Evolutionary conservation across 139 green algal species (phyloP).

Genomic region (Haematococcus lacustris): DNA sequence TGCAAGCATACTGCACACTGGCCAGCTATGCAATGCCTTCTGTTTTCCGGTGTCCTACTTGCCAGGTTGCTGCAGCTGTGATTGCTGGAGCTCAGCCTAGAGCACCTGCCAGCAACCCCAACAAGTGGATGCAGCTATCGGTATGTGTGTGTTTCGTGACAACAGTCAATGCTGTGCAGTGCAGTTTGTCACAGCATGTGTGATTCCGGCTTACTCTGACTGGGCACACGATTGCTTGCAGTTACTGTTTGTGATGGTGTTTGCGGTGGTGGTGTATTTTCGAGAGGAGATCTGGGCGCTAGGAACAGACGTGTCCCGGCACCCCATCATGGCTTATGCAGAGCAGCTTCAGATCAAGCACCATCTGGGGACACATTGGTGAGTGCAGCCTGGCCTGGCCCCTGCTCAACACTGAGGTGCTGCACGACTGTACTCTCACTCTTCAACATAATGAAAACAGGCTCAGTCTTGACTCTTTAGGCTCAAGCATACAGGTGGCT

Average conservation of each 20-base stretch:
- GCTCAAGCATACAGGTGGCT: no score
- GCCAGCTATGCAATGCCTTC: no score
- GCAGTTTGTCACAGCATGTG: background rate
- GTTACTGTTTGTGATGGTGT: constrained; percentile 1
- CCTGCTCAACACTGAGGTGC: no score
- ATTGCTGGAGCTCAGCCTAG: background rate
- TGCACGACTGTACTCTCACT: no score
- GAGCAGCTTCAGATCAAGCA: constrained; percentile 13
- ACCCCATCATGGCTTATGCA: constrained; percentile 5
- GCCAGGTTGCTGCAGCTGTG: no score
- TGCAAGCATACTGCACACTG: no score
- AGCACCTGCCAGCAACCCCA: background rate
- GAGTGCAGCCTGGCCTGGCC: no score
- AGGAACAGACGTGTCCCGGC: constrained; percentile 6
- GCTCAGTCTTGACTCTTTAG: no score
- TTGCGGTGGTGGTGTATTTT: constrained; percentile 5
- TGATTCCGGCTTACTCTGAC: background rate
- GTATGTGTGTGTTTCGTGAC: background rate
- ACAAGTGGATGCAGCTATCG: constrained; percentile 2
- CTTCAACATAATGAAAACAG: no score
- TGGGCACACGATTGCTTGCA: background rate
- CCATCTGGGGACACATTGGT: constrained; percentile 5
- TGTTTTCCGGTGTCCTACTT: no score
- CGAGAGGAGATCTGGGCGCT: constrained; percentile 6
- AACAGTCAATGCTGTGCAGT: background rate